phyloP scores from a whole-genome alignment of 2,329 filamentous ascomycete genomes.

The Phaeosphaeriaceae sp. region DNA sequence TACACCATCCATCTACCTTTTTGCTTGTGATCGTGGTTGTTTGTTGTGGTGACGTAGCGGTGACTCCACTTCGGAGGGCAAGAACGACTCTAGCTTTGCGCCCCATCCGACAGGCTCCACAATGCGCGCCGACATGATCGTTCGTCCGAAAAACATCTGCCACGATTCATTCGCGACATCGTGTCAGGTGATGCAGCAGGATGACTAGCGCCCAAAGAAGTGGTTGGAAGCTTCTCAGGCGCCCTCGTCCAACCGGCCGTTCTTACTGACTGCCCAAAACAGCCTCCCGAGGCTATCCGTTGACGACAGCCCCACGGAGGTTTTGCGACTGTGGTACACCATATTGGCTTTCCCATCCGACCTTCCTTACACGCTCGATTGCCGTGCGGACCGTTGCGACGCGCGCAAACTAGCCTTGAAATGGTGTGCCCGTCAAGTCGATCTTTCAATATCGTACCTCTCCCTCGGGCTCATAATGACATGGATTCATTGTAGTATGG shows the following conservation, averaged over 20 bases:
- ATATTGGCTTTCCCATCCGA: not conserved
- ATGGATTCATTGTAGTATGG: not conserved
- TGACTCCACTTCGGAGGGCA: not conserved
- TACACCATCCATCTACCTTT: not conserved
- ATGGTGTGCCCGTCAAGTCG: constrained; percentile 14
- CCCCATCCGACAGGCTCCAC: not conserved
- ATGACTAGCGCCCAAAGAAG: too few species aligned
- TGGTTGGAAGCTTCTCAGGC: too few species aligned
- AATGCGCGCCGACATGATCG: not conserved
- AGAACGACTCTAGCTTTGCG: not conserved
- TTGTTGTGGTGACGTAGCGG: constrained; percentile 3
- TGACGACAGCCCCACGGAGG: not conserved
- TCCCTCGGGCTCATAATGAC: not conserved
- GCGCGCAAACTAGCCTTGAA: constrained; percentile 18
- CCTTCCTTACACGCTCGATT: not conserved
- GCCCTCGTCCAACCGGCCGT: not conserved
- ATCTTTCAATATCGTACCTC: not conserved
- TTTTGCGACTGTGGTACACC: not conserved
- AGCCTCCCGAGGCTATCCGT: not conserved
- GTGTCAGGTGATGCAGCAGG: too few species aligned
- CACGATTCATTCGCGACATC: not conserved
- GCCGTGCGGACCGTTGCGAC: constrained; percentile 4
- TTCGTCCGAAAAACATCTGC: not conserved
- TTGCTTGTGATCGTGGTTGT: not conserved
- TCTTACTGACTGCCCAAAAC: not conserved